Base-by-base conservation (phyloP, 2,329 filamentous ascomycete species). In the Arthrobotrys sinensis region DNA sequence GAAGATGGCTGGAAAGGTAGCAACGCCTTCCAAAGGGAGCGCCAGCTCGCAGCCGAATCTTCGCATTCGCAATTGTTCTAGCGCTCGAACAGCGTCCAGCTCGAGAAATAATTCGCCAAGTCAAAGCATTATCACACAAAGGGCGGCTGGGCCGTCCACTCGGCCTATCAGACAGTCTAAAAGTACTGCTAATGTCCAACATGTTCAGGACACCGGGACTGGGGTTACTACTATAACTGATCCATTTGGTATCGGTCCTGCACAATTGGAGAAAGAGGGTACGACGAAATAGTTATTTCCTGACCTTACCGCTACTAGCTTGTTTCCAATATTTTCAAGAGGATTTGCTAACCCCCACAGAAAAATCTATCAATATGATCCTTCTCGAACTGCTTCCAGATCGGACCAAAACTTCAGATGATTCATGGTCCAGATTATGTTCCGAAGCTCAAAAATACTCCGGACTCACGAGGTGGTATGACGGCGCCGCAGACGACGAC, bases 401-500 rank as follows among this genome's bases (percentile, higher is more conserved):
- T 2, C 7, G 10, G 12, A 36, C 60, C 19, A 40, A 21, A 5
- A 64, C 40, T 46, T 34, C 60, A 32, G 38, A 55, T 2, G n/a
- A 24, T 4, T 11, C n/a, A 10, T 34, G 50, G 19, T 43, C 38
- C 2, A 71, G 55, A 4, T 19, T 52, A 5, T 40, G 28, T 14
- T 24, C 53, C 3, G 52, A 40, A 19, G 52, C 52, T 4, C 32
- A 5, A 24, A 40, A 10, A 6, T 60, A 67, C 12, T 40, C 16
- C 2, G 38, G 52, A 11, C 28, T 75, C 40, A 38, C 55, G 16
- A 60, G 43, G 16, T 75, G 70, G 70, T 75, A 67, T 16, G 70
- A 75, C 21, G 70, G 70, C 3, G 11, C 62, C 1, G 36, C 8
- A 4, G 55, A 24, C 52, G 34, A 21, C 16, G 16, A 57, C 12